Evolutionary conservation across 2,329 filamentous ascomycete species (phyloP).

Genomic region (Tolypocladium ovalisporum): DNA sequence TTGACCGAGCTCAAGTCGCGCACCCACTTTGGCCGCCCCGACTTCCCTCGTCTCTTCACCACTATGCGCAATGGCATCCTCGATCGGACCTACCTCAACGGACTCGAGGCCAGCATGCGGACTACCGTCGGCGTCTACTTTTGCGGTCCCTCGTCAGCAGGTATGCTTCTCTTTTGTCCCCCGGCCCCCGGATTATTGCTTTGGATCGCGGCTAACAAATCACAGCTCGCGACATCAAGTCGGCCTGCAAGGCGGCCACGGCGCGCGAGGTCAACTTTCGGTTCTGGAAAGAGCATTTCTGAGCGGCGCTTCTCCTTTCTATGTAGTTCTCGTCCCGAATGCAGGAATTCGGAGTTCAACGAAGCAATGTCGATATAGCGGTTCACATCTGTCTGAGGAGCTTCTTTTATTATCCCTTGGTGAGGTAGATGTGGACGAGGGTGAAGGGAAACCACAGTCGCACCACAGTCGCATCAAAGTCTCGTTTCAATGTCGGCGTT

Average conservation of each 20-base stretch:
- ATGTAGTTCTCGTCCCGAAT: neutral
- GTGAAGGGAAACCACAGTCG: neutral
- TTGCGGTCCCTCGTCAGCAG: slow-evolving; percentile 71
- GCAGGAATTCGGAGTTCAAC: neutral
- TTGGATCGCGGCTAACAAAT: slow-evolving; percentile 19
- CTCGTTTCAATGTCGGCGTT: neutral
- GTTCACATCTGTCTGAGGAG: neutral
- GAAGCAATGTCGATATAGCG: neutral
- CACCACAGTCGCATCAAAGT: neutral
- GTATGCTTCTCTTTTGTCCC: slow-evolving; percentile 23
- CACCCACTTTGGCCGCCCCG: slow-evolving; percentile 90
- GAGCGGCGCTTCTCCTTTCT: slow-evolving; percentile 9
- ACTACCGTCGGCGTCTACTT: slow-evolving; percentile 97
- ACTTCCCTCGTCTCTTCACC: slow-evolving; percentile 70
- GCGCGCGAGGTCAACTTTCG: slow-evolving; percentile 78
- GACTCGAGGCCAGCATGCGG: slow-evolving; percentile 62
- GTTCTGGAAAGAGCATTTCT: slow-evolving; percentile 98
- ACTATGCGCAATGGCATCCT: slow-evolving; percentile 83
- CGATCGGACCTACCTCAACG: slow-evolving; percentile 74
- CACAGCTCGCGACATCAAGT: slow-evolving; percentile 71
- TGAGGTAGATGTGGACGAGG: neutral
- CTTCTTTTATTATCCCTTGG: neutral
- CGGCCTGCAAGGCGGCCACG: slow-evolving; percentile 63
- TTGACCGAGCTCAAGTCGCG: slow-evolving; percentile 81
- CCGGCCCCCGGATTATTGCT: too few relatives aligned